Evolutionary conservation across 192 early-diverging fungal species (phyloP).

Genomic region (Dissophora globulifera): DNA sequence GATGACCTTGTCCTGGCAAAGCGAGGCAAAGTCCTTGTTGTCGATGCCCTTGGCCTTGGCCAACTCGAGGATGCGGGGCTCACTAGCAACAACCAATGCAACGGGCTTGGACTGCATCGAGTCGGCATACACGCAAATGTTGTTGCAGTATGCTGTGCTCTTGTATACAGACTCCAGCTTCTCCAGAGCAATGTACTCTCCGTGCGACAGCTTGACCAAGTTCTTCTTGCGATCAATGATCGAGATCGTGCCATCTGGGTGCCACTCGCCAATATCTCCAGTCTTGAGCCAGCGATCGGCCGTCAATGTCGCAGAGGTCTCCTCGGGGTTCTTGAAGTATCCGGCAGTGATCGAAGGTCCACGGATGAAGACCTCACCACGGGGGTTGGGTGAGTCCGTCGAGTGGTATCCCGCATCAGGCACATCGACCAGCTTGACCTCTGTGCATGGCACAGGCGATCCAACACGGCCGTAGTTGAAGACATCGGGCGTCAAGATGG

Average conservation of each 20-base stretch:
- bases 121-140: constrained; percentile 83
- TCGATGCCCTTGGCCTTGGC: constrained; percentile 56
- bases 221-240: constrained; percentile 96
- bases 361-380: constrained; percentile 88
- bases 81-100: constrained; percentile 78
- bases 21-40: constrained; percentile 56
- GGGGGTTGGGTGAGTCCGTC: constrained; percentile 68
- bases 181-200: constrained; percentile 96
- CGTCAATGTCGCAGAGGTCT: constrained; percentile 74
- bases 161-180: constrained; percentile 93
- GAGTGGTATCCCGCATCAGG: constrained; percentile 69
- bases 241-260: constrained; percentile 75
- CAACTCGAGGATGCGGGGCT: constrained; percentile 63
- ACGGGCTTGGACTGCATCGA: constrained; percentile 76
- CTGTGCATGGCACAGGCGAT: constrained; percentile 76
- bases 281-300: constrained; percentile 89
- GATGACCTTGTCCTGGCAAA: constrained; percentile 68
- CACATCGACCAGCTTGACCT: constrained; percentile 86
- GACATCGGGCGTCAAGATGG: constrained; percentile 72
- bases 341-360: constrained; percentile 82
- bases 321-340: constrained; percentile 79
- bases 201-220: constrained; percentile 90
- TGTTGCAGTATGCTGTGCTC: constrained; percentile 73
- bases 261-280: constrained; percentile 92
- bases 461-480: constrained; percentile 75